phyloP scores from a whole-genome alignment of 1,139 yeast genomes.

The Zygoascus hellenicus region DNA sequence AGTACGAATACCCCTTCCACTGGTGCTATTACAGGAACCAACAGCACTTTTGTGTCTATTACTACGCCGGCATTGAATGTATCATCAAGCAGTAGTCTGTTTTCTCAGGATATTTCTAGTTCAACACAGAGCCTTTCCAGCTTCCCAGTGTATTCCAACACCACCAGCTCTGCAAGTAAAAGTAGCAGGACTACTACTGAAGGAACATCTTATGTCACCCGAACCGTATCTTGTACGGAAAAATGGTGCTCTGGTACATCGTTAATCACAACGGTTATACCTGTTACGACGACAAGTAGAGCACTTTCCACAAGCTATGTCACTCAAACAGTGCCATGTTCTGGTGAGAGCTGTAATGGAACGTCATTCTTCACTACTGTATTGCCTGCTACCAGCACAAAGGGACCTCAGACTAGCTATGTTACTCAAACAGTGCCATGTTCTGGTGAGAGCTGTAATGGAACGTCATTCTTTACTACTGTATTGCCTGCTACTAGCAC shows the following conservation, averaged over 20 bases:
- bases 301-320: conserved; percentile 1
- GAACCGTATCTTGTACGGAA: conserved; percentile 16
- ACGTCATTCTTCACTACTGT: conserved; percentile 2
- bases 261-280: conserved; percentile 8
- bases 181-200: background rate
- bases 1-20: background rate
- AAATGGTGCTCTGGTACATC: conserved; percentile 15
- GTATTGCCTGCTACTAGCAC: conserved; percentile 2
- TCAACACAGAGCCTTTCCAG: too few relatives aligned
- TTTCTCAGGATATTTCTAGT: background rate
- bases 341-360: background rate
- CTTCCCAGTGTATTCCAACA: too few relatives aligned
- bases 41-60: background rate
- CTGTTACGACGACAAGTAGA: conserved; percentile 1
- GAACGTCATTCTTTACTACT: background rate
- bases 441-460: background rate
- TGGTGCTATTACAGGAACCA: background rate
- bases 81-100: too few relatives aligned
- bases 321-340: conserved; percentile 5
- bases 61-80: background rate
- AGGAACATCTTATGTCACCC: conserved; percentile 10
- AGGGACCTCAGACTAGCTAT: background rate
- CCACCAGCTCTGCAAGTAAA: background rate
- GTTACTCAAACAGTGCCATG: conserved; percentile 4
- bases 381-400: background rate